phyloP scores from a whole-genome alignment of 768 basidiomycete genomes.

The Hydnomerulius pinastri region DNA sequence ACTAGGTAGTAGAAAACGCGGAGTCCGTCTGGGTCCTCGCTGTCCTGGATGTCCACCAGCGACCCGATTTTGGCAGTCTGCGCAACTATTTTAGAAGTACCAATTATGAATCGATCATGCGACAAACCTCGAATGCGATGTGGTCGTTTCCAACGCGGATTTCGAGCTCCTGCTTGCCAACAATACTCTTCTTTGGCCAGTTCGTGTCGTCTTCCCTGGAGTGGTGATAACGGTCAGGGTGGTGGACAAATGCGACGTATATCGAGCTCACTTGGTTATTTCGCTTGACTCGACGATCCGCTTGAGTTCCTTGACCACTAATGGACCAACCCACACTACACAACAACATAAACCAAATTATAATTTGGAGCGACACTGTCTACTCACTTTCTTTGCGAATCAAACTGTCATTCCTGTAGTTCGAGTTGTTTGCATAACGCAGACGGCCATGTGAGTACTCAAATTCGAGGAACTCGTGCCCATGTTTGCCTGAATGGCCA shows the following conservation, averaged over 20 bases:
- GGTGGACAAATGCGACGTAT: background rate
- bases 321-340: conserved; percentile 91
- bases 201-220: conserved; percentile 94
- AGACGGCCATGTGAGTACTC: conserved; percentile 97
- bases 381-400: conserved; percentile 97
- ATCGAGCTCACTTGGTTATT: conserved; percentile 73
- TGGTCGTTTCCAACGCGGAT: conserved; percentile 93
- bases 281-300: conserved; percentile 91
- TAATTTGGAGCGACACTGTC: background rate
- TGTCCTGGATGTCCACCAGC: conserved; percentile 94
- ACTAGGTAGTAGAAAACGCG: conserved; percentile 98
- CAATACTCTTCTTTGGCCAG: conserved; percentile 99
- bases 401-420: conserved; percentile 96
- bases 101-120: background rate
- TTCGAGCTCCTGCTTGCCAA: conserved; percentile 97
- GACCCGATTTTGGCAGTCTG: conserved; percentile 99
- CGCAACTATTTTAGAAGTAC: background rate
- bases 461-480: conserved; percentile 97
- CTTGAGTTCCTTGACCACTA: conserved; percentile 94
- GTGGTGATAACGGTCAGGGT: background rate
- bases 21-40: conserved; percentile 95
- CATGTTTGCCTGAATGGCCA: conserved; percentile 98
- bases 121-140: conserved; percentile 89
- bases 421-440: conserved; percentile 98
- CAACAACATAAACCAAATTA: background rate